Base-by-base conservation (phyloP, 371 early-diverging fungal species). In the Mortierella sp. region DNA sequence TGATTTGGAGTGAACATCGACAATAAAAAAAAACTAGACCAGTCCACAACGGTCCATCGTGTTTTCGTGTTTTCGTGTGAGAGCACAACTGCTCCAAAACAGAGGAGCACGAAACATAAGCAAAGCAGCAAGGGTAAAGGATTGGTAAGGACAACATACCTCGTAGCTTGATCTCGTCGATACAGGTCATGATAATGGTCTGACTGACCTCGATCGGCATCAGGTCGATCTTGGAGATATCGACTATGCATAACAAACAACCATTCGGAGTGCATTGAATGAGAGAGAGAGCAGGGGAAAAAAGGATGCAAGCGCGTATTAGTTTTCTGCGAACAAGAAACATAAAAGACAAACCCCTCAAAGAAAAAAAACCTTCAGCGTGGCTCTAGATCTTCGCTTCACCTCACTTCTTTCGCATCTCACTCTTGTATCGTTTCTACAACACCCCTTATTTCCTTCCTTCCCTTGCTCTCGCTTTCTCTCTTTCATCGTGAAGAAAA, bases 151-250 rank as follows among this genome's bases (percentile, higher is more conserved):
- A 39, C 41, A 39, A 14, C 40, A 71, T 81, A 81, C 82, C 82
- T 77, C 82, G 68, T 50, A 82, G 72, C 64, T 73, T 74, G 67
- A 83, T 83, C 65, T 83, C 83, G 34, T 83, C 83, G 37, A 83
- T 83, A 45, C 83, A 83, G 39, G 24, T 58, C 75, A 83, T 72
- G 76, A 78, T 73, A 55, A 83, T 68, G 29, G 44, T 55, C 71
- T 75, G 79, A 63, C 75, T 74, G 39, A 75, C 71, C 55, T 83
- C 79, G 67, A 83, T 83, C 37, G 83, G 83, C 65, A 83, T 39
- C 31, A 83, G 61, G 19, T 83, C 79, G 58, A 81, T 77, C 50
- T 81, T 31, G 22, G 68, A 22, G 31, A 81, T 66, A 26, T 81
- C 77, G 29, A 81, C 81, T 81, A 48, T n/a, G 9, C 8, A 41